Percentiles rank a stretch among this genome's conserved stretches.
Conservation (phyloP, 2,329 filamentous ascomycete genomes). For the Xylaria sp. region DNA sequence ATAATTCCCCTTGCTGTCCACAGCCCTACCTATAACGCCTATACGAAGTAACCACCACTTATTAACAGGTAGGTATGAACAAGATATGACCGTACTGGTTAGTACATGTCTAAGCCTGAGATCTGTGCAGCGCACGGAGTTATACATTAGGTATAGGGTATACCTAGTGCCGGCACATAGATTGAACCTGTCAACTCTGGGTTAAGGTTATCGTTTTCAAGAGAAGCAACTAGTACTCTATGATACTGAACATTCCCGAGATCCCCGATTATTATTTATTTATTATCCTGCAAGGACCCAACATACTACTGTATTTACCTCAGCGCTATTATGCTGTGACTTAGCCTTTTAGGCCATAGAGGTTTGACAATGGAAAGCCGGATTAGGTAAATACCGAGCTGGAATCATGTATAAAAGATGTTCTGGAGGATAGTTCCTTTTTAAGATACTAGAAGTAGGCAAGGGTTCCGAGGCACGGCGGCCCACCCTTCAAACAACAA, state of each 20-base stretch:
- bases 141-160: background rate
- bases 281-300: background rate
- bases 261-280: background rate
- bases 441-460: background rate
- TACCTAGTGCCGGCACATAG: background rate
- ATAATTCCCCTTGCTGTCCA: background rate
- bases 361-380: conserved; percentile 3
- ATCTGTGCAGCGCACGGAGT: background rate
- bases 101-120: background rate
- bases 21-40: conserved; percentile 1
- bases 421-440: background rate
- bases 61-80: background rate
- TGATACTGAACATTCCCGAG: conserved; percentile 1
- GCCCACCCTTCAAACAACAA: conserved; percentile 2
- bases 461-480: background rate
- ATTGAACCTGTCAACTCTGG: background rate
- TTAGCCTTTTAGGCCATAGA: conserved; percentile 22
- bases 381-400: conserved; percentile 30
- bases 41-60: background rate
- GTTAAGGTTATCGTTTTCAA: background rate
- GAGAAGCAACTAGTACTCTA: no score
- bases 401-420: background rate
- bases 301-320: conserved; percentile 14
- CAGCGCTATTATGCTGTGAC: conserved; percentile 1
- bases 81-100: background rate